Evolutionary conservation across 2,329 filamentous ascomycete species (phyloP).

Genomic region (Aspergillus aculeatinus): DNA sequence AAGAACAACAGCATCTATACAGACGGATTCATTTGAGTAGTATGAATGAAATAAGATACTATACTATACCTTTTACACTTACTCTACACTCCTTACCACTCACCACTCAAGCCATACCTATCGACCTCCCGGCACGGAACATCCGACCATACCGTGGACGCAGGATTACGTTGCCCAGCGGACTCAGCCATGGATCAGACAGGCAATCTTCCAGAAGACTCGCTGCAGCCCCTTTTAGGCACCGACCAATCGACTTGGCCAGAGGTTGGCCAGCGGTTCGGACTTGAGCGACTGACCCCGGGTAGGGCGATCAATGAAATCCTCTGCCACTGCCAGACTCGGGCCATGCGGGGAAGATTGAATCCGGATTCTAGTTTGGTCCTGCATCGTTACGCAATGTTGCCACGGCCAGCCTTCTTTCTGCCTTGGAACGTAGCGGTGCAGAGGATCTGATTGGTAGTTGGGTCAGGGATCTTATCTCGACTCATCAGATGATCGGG

Average conservation of each 20-base stretch:
- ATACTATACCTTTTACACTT: no score
- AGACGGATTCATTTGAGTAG: no score
- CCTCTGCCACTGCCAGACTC: background rate
- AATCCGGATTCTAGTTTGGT: background rate
- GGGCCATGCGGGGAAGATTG: background rate
- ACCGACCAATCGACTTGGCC: background rate
- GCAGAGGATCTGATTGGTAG: no score
- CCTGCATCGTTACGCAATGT: background rate
- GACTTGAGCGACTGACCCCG: background rate
- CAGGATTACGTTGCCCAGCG: background rate
- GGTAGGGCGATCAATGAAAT: background rate
- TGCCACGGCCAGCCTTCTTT: background rate
- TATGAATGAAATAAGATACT: no score
- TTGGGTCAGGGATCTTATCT: no score
- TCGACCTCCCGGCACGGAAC: background rate
- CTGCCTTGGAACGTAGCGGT: background rate
- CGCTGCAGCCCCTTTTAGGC: background rate
- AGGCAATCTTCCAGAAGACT: background rate
- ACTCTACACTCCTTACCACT: no score
- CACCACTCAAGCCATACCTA: no score
- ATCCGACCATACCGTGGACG: background rate
- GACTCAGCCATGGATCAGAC: background rate
- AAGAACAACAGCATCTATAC: no score
- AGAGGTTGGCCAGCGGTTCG: background rate
- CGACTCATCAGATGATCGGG: no score